phyloP scores from a whole-genome alignment of 2,329 filamentous ascomycete genomes.

The Fusarium udum region DNA sequence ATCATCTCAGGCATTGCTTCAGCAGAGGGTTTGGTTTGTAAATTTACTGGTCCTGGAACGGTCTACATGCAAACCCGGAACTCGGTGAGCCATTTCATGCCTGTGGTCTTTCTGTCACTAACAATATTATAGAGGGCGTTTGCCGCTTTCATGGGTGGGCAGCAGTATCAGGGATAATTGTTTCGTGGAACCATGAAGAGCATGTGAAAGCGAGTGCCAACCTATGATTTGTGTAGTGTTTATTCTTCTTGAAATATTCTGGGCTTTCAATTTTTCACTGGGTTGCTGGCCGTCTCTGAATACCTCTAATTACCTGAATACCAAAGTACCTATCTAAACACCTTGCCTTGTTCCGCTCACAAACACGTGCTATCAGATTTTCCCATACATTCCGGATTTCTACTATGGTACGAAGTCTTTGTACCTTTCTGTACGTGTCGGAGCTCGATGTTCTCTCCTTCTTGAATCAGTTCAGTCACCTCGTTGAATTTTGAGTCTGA shows the following conservation, averaged over 20 bases:
- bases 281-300: conserved; percentile 1
- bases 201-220: not conserved
- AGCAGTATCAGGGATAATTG: conserved; percentile 48
- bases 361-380: not conserved
- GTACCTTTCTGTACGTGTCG: not conserved
- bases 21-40: conserved; percentile 91
- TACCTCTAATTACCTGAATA: conserved; percentile 22
- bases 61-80: conserved; percentile 95
- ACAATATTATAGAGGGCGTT: conserved; percentile 58
- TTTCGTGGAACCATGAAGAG: not conserved
- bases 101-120: conserved; percentile 4
- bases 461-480: not conserved
- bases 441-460: not conserved
- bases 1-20: conserved; percentile 88
- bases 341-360: not conserved
- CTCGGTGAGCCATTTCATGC: conserved; percentile 58
- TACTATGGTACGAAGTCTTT: not conserved
- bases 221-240: not conserved
- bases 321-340: not conserved
- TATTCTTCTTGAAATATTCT: not conserved
- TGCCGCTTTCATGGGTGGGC: conserved; percentile 61
- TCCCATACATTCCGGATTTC: not conserved
- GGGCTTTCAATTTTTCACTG: conserved; percentile 3
- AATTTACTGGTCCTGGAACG: conserved; percentile 90
- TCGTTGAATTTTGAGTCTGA: not conserved